Evolutionary conservation across 192 early-diverging fungal genomes (phyloP).

Genomic region (Linnemannia hyalina): DNA sequence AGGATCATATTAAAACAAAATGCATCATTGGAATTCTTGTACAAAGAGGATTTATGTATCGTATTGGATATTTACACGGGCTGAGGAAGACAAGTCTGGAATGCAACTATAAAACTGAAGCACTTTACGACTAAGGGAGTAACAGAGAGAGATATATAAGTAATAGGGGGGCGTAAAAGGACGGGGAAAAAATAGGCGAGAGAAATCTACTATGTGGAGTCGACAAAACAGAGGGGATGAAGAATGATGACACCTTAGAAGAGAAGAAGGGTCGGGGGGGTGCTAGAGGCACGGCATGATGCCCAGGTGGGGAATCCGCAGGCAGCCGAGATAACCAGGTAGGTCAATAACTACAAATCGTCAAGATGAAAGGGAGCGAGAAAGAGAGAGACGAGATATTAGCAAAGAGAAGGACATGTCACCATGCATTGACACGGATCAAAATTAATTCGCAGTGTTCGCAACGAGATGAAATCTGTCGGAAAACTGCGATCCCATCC

Average conservation of each 20-base stretch:
- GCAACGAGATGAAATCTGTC: not conserved
- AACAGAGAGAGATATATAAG: not conserved
- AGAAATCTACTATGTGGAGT: not conserved
- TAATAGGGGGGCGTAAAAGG: too few relatives aligned
- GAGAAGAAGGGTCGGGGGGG: not conserved
- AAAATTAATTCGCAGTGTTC: not conserved
- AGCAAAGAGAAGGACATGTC: not conserved
- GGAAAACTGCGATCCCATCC: not conserved
- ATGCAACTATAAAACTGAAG: too few relatives aligned
- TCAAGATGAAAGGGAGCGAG: not conserved
- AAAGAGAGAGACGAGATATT: not conserved
- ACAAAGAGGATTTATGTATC: not conserved
- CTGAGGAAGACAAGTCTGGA: too few relatives aligned
- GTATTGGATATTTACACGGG: not conserved
- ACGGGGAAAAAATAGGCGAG: not conserved
- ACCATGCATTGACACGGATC: not conserved
- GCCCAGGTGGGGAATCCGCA: slow-evolving; percentile 83
- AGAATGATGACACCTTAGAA: not conserved
- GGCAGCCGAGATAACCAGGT: slow-evolving; percentile 75
- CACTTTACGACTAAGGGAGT: not conserved
- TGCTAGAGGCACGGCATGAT: slow-evolving; percentile 10
- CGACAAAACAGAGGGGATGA: not conserved
- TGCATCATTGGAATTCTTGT: not conserved
- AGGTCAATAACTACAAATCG: slow-evolving; percentile 71
- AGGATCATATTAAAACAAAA: not conserved